These are phyloP conservation scores for Ogataea pini DNA, from an alignment of 805 yeast genomes.

Conservation along the genomic window DNA sequence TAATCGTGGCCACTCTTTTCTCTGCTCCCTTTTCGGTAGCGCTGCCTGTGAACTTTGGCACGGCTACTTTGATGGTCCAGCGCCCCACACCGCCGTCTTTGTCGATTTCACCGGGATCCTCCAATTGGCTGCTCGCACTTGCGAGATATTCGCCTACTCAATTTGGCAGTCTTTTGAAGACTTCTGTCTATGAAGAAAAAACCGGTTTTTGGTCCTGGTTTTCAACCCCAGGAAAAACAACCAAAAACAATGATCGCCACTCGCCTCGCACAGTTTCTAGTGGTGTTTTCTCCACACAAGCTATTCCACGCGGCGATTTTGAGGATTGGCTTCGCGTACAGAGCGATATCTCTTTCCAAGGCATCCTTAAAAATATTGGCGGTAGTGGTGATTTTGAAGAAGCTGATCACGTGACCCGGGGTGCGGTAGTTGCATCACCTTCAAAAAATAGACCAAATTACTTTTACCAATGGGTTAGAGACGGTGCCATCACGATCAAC, in stretches of 20 bases:
- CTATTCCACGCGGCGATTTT: constrained; percentile 39
- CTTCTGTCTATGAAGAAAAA: not conserved
- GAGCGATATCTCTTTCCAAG: constrained; percentile 41
- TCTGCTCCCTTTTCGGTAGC: constrained; percentile 7
- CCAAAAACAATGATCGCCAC: not conserved
- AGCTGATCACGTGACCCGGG: constrained; percentile 48
- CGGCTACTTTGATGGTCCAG: not conserved
- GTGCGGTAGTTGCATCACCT: constrained; percentile 86
- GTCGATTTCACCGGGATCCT: not conserved
- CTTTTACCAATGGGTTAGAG: constrained; percentile 89
- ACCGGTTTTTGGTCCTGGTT: constrained; percentile 10
- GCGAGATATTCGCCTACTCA: constrained; percentile 11
- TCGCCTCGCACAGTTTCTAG: constrained; percentile 12
- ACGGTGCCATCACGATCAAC: constrained; percentile 77
- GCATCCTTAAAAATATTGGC: constrained; percentile 57
- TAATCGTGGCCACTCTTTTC: constrained; percentile 5
- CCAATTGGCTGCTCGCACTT: constrained; percentile 8
- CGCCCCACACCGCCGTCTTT: not conserved
- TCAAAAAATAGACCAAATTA: constrained; percentile 73
- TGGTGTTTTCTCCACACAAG: constrained; percentile 23
- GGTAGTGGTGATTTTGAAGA: constrained; percentile 40
- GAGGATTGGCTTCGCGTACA: constrained; percentile 52
- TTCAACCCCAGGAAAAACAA: not conserved
- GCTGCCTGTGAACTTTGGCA: constrained; percentile 12
- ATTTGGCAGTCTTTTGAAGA: constrained; percentile 4